Conservation (phyloP, 2,329 filamentous ascomycete species). For the Curvularia verruculosa region DNA sequence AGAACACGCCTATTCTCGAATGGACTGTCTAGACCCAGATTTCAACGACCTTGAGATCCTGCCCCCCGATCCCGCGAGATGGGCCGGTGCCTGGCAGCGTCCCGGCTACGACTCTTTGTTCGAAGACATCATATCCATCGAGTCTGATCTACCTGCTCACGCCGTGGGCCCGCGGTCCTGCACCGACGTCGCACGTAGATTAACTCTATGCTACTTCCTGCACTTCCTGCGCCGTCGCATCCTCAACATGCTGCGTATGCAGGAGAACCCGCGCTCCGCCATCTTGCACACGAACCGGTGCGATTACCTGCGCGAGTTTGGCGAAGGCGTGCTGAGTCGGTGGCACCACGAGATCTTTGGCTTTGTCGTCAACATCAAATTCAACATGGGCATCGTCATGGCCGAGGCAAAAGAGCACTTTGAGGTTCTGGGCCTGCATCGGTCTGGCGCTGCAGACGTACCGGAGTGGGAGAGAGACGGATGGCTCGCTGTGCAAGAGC, state of each 20-base stretch:
- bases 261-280: neutral
- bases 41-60: conserved; percentile 1
- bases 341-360: conserved; percentile 1
- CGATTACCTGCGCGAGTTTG: conserved; percentile 5
- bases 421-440: neutral
- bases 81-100: neutral
- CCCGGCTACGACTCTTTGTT: conserved; percentile 1
- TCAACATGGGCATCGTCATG: conserved; percentile 6
- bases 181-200: conserved; percentile 6
- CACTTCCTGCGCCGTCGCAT: conserved; percentile 1
- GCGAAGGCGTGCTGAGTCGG: neutral
- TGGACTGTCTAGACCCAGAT: conserved; percentile 5
- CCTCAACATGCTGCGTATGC: conserved; percentile 3
- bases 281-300: neutral
- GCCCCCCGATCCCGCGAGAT: neutral
- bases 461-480: conserved; percentile 2
- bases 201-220: conserved; percentile 4
- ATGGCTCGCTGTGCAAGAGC: neutral
- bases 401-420: conserved; percentile 2
- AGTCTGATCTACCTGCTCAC: neutral
- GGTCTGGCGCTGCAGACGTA: neutral
- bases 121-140: conserved; percentile 3
- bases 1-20: conserved; percentile 5
- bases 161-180: neutral
- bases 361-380: conserved; percentile 5